Conservation (phyloP, 768 basidiomycete species). For the Sutorius australiensis region DNA sequence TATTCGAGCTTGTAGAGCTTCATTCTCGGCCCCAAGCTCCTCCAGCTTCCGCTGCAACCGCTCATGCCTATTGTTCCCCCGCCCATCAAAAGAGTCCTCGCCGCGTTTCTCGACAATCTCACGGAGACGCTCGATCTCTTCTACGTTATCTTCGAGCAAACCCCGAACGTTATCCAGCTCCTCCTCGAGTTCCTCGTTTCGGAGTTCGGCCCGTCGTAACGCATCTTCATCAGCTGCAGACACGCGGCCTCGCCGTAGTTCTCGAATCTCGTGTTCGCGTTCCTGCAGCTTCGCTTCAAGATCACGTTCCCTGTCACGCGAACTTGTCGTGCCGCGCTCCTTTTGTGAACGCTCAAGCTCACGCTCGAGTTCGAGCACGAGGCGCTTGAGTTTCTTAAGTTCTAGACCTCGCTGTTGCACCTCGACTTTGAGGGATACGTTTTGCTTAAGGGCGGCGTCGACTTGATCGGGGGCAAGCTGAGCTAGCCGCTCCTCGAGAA, state of each 20-base stretch:
- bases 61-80: conserved; percentile 39
- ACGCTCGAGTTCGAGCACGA: conserved; percentile 77
- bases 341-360: conserved; percentile 71
- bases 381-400: conserved; percentile 88
- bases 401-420: conserved; percentile 87
- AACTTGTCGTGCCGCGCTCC: conserved; percentile 36
- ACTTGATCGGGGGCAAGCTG: conserved; percentile 90
- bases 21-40: conserved; percentile 60
- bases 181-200: conserved; percentile 68
- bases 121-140: conserved; percentile 73
- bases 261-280: conserved; percentile 63
- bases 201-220: conserved; percentile 52
- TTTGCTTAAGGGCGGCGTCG: conserved; percentile 87
- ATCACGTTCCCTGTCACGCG: conserved; percentile 60
- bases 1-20: conserved; percentile 53
- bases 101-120: conserved; percentile 62
- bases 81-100: conserved; percentile 39
- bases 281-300: conserved; percentile 75
- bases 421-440: conserved; percentile 89
- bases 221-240: conserved; percentile 45
- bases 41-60: conserved; percentile 49
- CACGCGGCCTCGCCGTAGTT: conserved; percentile 52
- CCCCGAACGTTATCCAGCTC: conserved; percentile 68
- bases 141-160: conserved; percentile 75
- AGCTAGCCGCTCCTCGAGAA: conserved; percentile 88